Percentiles rank a stretch among this genome's conserved stretches.
phyloP scores from a whole-genome alignment of 805 yeast genomes.

The Wickerhamiella siamensis region DNA sequence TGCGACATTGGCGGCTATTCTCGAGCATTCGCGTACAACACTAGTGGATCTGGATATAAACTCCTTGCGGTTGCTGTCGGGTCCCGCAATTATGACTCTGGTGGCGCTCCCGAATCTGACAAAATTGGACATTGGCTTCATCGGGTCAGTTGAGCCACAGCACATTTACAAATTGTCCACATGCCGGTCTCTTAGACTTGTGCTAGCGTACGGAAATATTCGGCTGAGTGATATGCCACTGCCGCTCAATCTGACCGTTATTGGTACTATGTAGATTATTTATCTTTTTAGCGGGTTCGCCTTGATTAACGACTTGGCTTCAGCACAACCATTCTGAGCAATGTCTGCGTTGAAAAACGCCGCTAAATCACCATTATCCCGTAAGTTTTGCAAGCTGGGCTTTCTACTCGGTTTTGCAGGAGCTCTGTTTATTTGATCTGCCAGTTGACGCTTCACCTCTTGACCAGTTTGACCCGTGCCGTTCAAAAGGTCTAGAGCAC shows the following conservation, averaged over 20 bases:
- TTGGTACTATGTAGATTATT: conserved; percentile 17
- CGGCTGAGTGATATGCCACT: conserved; percentile 21
- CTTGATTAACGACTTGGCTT: neutral
- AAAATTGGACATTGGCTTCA: conserved; percentile 64
- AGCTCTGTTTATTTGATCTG: neutral
- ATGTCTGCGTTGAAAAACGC: conserved; percentile 1
- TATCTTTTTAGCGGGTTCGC: neutral
- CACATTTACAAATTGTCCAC: conserved; percentile 43
- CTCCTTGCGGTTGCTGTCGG: conserved; percentile 47
- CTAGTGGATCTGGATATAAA: conserved; percentile 60
- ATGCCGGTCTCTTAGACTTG: conserved; percentile 46
- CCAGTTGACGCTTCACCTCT: conserved; percentile 1
- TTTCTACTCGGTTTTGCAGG: neutral
- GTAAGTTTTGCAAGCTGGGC: neutral
- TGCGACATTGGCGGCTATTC: conserved; percentile 40
- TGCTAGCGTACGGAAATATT: conserved; percentile 62
- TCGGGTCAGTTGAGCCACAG: conserved; percentile 58
- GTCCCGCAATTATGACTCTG: conserved; percentile 22
- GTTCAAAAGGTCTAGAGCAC: neutral
- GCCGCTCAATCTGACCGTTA: conserved; percentile 17
- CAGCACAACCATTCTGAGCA: neutral
- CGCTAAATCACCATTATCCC: neutral
- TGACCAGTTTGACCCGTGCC: neutral
- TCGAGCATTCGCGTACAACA: conserved; percentile 50
- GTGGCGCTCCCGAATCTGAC: conserved; percentile 43